Percentiles rank a stretch among this genome's conserved stretches.
Conservation (phyloP, 202 grass and related monocot genomes). For the Carex arenaria region DNA sequence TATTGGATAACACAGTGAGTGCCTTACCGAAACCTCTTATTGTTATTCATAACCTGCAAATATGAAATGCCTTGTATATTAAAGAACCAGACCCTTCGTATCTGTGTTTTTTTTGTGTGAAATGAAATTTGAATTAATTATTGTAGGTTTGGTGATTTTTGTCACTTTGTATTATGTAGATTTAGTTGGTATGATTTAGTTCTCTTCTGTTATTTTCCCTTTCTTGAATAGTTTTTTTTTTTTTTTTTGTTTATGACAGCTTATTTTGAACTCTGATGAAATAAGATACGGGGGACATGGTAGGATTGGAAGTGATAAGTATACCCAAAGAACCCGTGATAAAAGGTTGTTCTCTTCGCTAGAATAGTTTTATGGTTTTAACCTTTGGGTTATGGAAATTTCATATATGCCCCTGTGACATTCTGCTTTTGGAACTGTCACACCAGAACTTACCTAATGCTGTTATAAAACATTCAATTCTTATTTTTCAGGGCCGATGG, state of each 20-base stretch:
- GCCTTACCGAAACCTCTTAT: background rate
- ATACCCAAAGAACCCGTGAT: conserved; percentile 50
- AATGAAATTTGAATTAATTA: background rate
- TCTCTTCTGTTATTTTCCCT: background rate
- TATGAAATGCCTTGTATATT: background rate
- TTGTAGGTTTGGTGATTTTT: background rate
- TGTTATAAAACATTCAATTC: background rate
- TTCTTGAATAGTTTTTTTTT: background rate
- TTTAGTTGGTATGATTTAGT: background rate
- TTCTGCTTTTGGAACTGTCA: background rate
- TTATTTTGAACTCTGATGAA: conserved; percentile 85
- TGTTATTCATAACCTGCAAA: background rate
- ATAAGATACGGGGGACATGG: conserved; percentile 71
- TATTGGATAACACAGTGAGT: background rate
- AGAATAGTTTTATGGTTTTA: background rate
- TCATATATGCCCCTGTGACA: background rate
- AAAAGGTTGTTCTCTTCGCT: conserved; percentile 50
- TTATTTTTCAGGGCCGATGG: conserved; percentile 58
- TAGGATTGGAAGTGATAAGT: conserved; percentile 46
- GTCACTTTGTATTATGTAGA: background rate
- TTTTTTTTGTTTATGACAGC: conserved; percentile 33
- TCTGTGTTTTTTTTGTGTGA: too few relatives aligned
- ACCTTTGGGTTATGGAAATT: background rate
- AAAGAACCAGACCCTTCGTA: background rate
- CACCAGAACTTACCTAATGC: background rate